These are phyloP conservation scores for Metschnikowia peoriensis DNA, from an alignment of 805 yeast genomes.

Conservation along the genomic window DNA sequence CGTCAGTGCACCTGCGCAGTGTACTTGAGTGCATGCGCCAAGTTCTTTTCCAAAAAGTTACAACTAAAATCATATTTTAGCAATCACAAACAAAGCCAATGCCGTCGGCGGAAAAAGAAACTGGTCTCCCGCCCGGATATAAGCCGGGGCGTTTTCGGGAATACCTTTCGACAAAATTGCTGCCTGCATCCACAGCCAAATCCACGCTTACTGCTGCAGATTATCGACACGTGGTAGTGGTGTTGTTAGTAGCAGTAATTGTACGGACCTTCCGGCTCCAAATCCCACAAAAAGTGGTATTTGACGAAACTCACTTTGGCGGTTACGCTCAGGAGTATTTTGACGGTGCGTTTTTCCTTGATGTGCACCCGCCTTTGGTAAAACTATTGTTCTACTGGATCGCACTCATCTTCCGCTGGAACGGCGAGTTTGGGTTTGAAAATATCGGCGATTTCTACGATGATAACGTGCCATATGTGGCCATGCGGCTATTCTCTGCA, in stretches of 20 bases:
- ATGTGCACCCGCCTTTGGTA: conserved; percentile 71
- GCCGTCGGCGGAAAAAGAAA: conserved; percentile 3
- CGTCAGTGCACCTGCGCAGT: neutral
- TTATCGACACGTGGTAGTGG: conserved; percentile 1
- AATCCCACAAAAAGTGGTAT: conserved; percentile 41
- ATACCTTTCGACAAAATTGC: conserved; percentile 25
- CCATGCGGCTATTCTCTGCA: conserved; percentile 58
- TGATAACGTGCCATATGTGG: conserved; percentile 43
- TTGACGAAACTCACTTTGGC: conserved; percentile 47
- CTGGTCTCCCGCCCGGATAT: conserved; percentile 23
- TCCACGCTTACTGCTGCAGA: conserved; percentile 18
- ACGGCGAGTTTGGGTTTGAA: conserved; percentile 39
- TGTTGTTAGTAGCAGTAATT: conserved; percentile 21
- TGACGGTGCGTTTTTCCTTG: conserved; percentile 62
- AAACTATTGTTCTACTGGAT: conserved; percentile 57
- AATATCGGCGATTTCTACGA: conserved; percentile 43
- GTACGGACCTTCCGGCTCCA: conserved; percentile 34
- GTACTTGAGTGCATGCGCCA: neutral
- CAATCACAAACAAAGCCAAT: neutral
- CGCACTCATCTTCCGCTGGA: conserved; percentile 51
- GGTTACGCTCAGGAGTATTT: conserved; percentile 44
- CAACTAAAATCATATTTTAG: neutral
- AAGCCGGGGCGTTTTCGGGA: conserved; percentile 31
- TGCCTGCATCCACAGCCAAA: conserved; percentile 16
- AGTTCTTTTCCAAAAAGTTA: neutral